phyloP scores from a whole-genome alignment of 805 yeast genomes.

The Yamadazyma olivae region DNA sequence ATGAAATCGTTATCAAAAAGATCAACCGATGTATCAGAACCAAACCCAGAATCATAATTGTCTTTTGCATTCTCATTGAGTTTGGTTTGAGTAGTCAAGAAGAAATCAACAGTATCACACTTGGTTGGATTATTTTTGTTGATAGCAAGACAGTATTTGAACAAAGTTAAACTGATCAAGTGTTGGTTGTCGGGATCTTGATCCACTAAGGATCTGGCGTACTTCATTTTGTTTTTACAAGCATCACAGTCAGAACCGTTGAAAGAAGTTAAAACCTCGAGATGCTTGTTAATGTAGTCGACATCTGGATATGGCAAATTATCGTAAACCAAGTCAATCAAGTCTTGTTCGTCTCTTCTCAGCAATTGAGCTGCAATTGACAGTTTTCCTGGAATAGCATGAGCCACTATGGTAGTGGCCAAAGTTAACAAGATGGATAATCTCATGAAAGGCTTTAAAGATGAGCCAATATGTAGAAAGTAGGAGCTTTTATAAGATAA shows the following conservation, averaged over 20 bases:
- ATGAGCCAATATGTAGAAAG: too few relatives aligned
- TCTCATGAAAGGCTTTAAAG: too few relatives aligned
- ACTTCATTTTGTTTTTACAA: constrained; percentile 33
- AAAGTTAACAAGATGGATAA: too few relatives aligned
- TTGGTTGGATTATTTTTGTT: constrained; percentile 27
- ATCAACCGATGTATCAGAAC: constrained; percentile 24
- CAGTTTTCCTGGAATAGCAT: too few relatives aligned
- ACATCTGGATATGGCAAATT: constrained; percentile 21
- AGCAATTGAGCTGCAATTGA: constrained; percentile 16
- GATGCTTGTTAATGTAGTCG: constrained; percentile 26
- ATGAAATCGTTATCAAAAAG: constrained; percentile 38
- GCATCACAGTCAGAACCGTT: constrained; percentile 31
- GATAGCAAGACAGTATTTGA: constrained; percentile 24
- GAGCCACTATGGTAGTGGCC: too few relatives aligned
- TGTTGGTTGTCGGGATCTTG: constrained; percentile 29
- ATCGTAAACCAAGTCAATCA: constrained; percentile 22
- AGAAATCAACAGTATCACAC: constrained; percentile 36
- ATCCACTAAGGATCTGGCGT: constrained; percentile 22
- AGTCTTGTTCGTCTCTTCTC: constrained; percentile 14
- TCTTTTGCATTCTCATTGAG: constrained; percentile 10
- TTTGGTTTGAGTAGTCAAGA: constrained; percentile 30
- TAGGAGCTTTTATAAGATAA: too few relatives aligned
- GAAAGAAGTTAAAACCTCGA: constrained; percentile 22
- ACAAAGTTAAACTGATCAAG: constrained; percentile 31
- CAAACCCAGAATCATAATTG: constrained; percentile 19